Evolutionary conservation across 2,329 filamentous ascomycete species (phyloP).

Genomic region (Colletotrichum sansevieriae): DNA sequence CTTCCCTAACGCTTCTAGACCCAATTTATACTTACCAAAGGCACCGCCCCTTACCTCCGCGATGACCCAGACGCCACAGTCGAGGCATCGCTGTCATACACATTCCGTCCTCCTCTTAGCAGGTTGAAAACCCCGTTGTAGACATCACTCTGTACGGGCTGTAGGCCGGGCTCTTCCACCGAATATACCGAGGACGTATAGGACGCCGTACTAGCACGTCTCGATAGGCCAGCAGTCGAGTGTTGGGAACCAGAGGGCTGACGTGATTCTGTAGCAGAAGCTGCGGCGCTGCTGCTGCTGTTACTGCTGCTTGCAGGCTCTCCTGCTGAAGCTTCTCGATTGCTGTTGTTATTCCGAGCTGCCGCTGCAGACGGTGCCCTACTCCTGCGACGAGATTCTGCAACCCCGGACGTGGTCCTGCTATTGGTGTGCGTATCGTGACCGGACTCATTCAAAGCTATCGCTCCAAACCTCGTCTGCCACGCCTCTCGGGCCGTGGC

Average conservation of each 20-base stretch:
- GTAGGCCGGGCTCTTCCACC: not conserved
- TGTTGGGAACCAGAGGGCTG: no score
- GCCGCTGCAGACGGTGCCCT: no score
- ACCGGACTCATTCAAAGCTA: not conserved
- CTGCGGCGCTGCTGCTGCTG: no score
- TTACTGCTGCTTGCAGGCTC: no score
- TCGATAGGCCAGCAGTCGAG: no score
- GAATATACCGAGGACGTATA: not conserved
- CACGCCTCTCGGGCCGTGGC: slow-evolving; percentile 6
- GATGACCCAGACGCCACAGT: not conserved
- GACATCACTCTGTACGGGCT: not conserved
- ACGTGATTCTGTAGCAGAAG: no score
- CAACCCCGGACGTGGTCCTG: not conserved
- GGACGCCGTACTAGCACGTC: not conserved
- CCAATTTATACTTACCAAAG: not conserved
- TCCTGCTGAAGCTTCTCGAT: no score
- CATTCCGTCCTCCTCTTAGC: not conserved
- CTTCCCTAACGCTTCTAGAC: no score
- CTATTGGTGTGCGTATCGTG: not conserved
- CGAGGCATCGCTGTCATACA: not conserved
- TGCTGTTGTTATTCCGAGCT: no score
- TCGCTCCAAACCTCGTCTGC: not conserved
- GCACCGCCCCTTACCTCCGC: not conserved
- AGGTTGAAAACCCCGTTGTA: not conserved
- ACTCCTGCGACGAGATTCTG: not conserved